Evolutionary conservation across 2,329 filamentous ascomycete genomes (phyloP), one percentile per base, ranked within the genome.

Genomic region (Metarhizium humberi): DNA sequence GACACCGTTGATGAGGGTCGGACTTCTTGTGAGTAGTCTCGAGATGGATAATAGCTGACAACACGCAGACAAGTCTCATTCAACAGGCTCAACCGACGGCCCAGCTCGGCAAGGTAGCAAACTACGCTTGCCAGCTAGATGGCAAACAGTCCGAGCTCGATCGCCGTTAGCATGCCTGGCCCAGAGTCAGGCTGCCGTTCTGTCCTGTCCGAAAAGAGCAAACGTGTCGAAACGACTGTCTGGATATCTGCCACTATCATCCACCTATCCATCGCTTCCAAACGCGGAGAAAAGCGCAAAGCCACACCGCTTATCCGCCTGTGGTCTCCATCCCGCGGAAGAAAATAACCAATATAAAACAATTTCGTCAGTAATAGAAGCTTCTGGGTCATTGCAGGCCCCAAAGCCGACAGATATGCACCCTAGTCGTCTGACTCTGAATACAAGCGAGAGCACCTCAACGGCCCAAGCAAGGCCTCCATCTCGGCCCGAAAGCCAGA

Each of bases 211-310:
- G 4, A 47, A 25, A 7, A 53, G 53, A 14, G 36, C 53, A 32
- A 56, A 50, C 30, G 42, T 49, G 4, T 56, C 54, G 3, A 51
- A 53, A 20, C 50, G 54, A 7, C 43, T 56, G 38, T 55, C 56
- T n/a, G 56, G 54, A 6, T 54, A 55, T 20, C 30, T 55, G 40
- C 56, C 56, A 16, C 13, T 54, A 29, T 53, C 56, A 25, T 57
- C 53, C 29, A 56, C 54, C 11, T 57, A 50, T 34, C 54, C 56
- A 20, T 53, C 34, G n/a, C 48, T 57, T n/a, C 34, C 50, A 13
- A 49, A 42, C n/a, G 46, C 20, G 29, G 18, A 50, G 30, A 36
- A 42, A 25, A 47, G 32, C 3, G 14, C 36, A 30, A 47, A 42
- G 25, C 30, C 49, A 46, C 52, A 55, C 38, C 48, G 34, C 20